Conservation (phyloP, 2,329 filamentous ascomycete species). For the Drechslerella coelobrocha region DNA sequence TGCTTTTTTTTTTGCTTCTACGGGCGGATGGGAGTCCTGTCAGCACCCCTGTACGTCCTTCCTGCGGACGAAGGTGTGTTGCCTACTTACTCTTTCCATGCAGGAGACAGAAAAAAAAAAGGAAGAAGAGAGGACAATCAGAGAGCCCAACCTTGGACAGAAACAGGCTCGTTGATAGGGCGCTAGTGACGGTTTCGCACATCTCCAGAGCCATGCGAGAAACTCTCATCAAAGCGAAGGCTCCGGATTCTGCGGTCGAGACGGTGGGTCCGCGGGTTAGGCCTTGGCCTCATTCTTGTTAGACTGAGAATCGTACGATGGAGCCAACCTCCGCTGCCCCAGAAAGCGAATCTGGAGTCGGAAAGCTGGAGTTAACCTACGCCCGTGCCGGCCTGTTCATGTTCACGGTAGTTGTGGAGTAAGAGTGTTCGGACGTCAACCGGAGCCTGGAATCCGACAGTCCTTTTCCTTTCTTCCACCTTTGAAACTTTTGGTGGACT, state of each 20-base stretch:
- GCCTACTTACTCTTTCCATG: conserved; percentile 32
- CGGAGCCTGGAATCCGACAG: conserved; percentile 46
- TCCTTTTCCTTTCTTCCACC: conserved; percentile 26
- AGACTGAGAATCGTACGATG: conserved; percentile 50
- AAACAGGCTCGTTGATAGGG: conserved; percentile 46
- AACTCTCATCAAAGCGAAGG: conserved; percentile 28
- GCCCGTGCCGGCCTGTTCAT: neutral
- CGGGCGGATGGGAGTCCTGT: conserved; percentile 47
- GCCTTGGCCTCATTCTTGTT: conserved; percentile 37
- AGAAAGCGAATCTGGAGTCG: conserved; percentile 45
- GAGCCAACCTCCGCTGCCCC: conserved; percentile 11
- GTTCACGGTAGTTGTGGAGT: neutral
- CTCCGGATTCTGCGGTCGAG: conserved; percentile 35
- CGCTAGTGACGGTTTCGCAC: conserved; percentile 45
- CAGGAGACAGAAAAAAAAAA: too few species aligned
- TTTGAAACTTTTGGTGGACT: conserved; percentile 23
- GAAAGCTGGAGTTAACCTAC: conserved; percentile 44
- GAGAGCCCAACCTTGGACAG: conserved; percentile 40
- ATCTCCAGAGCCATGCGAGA: conserved; percentile 27
- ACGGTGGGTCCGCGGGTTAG: conserved; percentile 29
- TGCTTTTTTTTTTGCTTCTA: conserved; percentile 9
- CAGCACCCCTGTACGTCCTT: conserved; percentile 26
- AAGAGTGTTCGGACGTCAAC: conserved; percentile 43
- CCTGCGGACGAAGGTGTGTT: conserved; percentile 37
- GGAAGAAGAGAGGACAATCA: too few species aligned